Evolutionary conservation across 179 eudicot genomes (phyloP), one percentile per base, ranked within the genome.

Genomic region (Corrigiola litoralis): DNA sequence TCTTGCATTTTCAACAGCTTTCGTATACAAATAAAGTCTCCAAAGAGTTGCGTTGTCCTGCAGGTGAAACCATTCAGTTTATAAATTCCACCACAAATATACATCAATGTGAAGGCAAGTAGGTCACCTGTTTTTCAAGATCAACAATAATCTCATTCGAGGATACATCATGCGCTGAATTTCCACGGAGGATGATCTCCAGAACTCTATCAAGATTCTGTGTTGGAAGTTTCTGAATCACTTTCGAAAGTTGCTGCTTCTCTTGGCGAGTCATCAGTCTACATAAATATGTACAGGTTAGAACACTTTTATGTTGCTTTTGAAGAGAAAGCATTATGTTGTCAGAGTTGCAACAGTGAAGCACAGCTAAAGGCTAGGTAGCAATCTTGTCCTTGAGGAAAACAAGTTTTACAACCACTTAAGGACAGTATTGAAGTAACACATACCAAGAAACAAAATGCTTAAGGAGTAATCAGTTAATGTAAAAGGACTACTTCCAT

Each of bases 11-110:
- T 86, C 90, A 68, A 81, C 84, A 10, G 92, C 80, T 71, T 77
- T 57, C 31, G 82, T 75, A 58, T 86, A 88, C 76, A 70, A 83
- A 64, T 84, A 86, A 37, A 88, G 78, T 70, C 94, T 82, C 96
- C 96, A 86, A 4, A 91, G 89, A 28, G 96, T 88, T 1, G 46
- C 66, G 37, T 83, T 84, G 27, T 75, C 90, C 97, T 91, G 63
- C 77, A 73, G 50, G 50, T 44, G 36, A 65, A 63, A 17, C 57
- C 65, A 67, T 65, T 5, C 0, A 55, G 13, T 41, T 34, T 58
- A 23, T 25, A 32, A 36, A 6, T 40, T 9, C 46, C 44, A 7
- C 32, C n/a, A 4, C 53, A 58, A 37, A 61, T 50, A 28, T 9
- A 12, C 58, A 48, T 29, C 34, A 14, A 44, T 0, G 58, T 23